Evolutionary conservation across 306 rosid species (phyloP).

Genomic region (Inga laurina): DNA sequence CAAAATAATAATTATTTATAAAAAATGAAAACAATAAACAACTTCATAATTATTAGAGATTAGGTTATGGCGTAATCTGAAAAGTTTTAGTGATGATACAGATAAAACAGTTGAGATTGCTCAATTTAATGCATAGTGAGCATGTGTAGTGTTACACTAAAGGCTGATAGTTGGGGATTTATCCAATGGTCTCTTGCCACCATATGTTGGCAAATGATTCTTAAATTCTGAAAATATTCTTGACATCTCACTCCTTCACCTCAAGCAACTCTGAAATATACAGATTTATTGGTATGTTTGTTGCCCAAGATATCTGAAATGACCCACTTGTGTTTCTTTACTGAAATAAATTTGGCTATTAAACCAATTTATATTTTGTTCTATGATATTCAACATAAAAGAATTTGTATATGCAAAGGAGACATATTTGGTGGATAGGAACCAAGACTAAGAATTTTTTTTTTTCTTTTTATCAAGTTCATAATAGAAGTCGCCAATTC

Average conservation of each 20-base stretch:
- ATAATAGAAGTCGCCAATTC: slow-evolving; percentile 92
- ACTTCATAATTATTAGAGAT: background rate
- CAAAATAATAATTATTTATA: background rate
- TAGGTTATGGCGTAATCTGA: slow-evolving; percentile 12
- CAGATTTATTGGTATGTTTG: background rate
- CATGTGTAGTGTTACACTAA: background rate
- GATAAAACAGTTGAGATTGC: background rate
- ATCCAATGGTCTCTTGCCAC: background rate
- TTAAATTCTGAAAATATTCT: background rate
- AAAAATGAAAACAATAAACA: slow-evolving; percentile 4
- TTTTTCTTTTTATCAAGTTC: slow-evolving; percentile 61
- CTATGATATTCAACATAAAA: slow-evolving; percentile 10
- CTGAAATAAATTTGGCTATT: background rate
- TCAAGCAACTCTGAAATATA: background rate
- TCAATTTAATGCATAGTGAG: background rate
- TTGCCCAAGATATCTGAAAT: background rate
- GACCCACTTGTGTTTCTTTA: background rate
- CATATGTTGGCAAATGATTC: background rate
- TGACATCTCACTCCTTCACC: background rate
- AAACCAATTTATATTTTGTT: slow-evolving; percentile 17
- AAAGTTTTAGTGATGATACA: background rate
- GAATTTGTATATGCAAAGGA: background rate
- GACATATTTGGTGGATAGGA: slow-evolving; percentile 3
- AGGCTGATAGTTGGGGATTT: background rate
- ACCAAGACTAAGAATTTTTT: slow-evolving; percentile 32